phyloP scores from a whole-genome alignment of 805 yeast species.

The Metschnikowia corniflorae region DNA sequence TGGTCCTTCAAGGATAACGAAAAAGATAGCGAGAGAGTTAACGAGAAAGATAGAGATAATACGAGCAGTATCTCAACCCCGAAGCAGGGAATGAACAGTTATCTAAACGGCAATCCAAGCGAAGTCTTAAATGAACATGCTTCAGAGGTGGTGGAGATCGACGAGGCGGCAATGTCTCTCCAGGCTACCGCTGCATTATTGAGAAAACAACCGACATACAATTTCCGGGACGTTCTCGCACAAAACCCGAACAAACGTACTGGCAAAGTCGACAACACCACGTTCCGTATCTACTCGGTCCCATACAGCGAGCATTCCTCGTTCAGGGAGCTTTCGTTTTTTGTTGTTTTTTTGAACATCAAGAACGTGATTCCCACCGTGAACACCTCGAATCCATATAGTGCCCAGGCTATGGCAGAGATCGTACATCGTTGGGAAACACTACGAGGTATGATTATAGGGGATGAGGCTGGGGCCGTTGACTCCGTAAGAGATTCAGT shows the following conservation, averaged over 20 bases:
- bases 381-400: conserved; percentile 31
- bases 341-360: conserved; percentile 52
- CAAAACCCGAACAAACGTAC: conserved; percentile 21
- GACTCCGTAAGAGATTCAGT: conserved; percentile 5
- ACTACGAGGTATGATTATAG: conserved; percentile 1
- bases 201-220: conserved; percentile 19
- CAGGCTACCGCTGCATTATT: conserved; percentile 16
- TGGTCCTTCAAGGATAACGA: conserved; percentile 58
- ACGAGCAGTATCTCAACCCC: no score
- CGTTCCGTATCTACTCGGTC: conserved; percentile 51
- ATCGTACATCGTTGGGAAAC: conserved; percentile 32
- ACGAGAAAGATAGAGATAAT: neutral
- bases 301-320: conserved; percentile 97
- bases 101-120: neutral
- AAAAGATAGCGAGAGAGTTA: conserved; percentile 3
- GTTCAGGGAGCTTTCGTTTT: conserved; percentile 69
- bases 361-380: conserved; percentile 77
- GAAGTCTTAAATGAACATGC: neutral
- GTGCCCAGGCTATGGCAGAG: conserved; percentile 28
- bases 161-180: conserved; percentile 4
- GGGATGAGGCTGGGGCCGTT: neutral
- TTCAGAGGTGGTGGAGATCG: conserved; percentile 5
- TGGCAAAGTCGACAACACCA: conserved; percentile 21
- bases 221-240: conserved; percentile 28
- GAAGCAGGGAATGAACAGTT: neutral